Percentiles rank a stretch among this genome's conserved stretches.
Conservation (phyloP, 768 basidiomycete species). For the Trametes villosa region DNA sequence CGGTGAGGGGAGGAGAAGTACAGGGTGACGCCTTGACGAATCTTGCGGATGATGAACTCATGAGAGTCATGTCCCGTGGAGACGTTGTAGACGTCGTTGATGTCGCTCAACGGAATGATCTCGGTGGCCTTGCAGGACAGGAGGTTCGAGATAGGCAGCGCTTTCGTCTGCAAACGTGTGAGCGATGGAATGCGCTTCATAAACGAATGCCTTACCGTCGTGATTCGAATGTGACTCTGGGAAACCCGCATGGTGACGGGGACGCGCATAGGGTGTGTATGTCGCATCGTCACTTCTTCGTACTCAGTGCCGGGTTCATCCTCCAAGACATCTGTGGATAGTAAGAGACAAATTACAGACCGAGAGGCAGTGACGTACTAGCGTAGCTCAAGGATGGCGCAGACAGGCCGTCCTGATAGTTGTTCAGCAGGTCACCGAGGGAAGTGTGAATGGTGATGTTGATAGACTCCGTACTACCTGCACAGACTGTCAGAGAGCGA, state of each 20-base stretch:
- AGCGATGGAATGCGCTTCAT: conserved; percentile 1
- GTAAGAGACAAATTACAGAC: conserved; percentile 11
- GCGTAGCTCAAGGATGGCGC: conserved; percentile 55
- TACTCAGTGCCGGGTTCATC: conserved; percentile 59
- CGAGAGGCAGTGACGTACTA: conserved; percentile 46
- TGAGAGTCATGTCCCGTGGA: conserved; percentile 74
- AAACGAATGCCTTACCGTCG: conserved; percentile 63
- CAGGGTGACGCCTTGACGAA: conserved; percentile 68
- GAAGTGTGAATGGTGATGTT: conserved; percentile 64
- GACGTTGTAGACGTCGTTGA: conserved; percentile 87
- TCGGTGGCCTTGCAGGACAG: conserved; percentile 81
- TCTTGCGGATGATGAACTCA: conserved; percentile 82
- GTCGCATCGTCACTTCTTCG: conserved; percentile 68
- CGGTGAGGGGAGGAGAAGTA: conserved; percentile 76
- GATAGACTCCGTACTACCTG: conserved; percentile 27
- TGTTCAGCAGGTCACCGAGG: conserved; percentile 58
- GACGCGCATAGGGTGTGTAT: conserved; percentile 64
- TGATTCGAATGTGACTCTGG: conserved; percentile 73
- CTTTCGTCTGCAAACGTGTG: conserved; percentile 53
- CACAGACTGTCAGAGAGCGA: not conserved
- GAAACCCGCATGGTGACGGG: conserved; percentile 74
- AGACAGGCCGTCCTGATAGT: conserved; percentile 46
- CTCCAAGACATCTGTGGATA: conserved; percentile 58
- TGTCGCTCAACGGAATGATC: conserved; percentile 75
- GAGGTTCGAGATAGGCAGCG: conserved; percentile 68